Percentiles rank a stretch among this genome's conserved stretches.
Evolutionary conservation across 257 asterid genomes (phyloP).

Genomic region (Fraxinus pennsylvanica): DNA sequence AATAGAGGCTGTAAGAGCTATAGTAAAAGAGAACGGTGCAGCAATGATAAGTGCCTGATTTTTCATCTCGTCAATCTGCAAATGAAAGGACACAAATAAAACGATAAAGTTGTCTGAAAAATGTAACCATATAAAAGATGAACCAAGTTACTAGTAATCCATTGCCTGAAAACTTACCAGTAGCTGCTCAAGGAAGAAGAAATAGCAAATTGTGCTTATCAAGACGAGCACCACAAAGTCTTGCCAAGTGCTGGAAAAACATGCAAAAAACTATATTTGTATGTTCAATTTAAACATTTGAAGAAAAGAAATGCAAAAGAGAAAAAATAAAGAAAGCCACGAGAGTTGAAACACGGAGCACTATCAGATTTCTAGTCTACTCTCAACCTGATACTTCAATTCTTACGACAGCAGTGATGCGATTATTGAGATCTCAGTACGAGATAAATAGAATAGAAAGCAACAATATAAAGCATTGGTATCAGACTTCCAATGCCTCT

Average conservation of each 20-base stretch:
- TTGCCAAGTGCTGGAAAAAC: slow-evolving; percentile 78
- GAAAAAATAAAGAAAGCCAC: not conserved
- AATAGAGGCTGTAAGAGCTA: slow-evolving; percentile 69
- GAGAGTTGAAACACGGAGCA: not conserved
- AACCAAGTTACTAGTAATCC: not conserved
- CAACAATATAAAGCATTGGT: no score
- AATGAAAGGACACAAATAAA: slow-evolving; percentile 11
- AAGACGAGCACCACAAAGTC: slow-evolving; percentile 94
- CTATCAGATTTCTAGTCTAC: slow-evolving; percentile 5
- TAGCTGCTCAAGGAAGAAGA: slow-evolving; percentile 93
- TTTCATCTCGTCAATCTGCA: slow-evolving; percentile 68
- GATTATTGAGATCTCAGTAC: not conserved
- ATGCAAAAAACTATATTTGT: slow-evolving; percentile 17
- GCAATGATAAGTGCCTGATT: slow-evolving; percentile 65
- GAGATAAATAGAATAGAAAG: no score
- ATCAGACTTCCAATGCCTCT: no score
- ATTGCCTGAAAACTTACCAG: slow-evolving; percentile 55
- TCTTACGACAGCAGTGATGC: not conserved
- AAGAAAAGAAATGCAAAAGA: not conserved
- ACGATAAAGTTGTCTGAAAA: not conserved
- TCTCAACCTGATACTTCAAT: slow-evolving; percentile 2
- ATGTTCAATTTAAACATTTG: slow-evolving; percentile 19
- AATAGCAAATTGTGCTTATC: slow-evolving; percentile 90
- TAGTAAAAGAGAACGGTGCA: slow-evolving; percentile 77
- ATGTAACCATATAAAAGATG: slow-evolving; percentile 8